Percentiles rank a stretch among this genome's conserved stretches.
Evolutionary conservation across 768 basidiomycete genomes (phyloP).

Genomic region (Dioszegia crocea): DNA sequence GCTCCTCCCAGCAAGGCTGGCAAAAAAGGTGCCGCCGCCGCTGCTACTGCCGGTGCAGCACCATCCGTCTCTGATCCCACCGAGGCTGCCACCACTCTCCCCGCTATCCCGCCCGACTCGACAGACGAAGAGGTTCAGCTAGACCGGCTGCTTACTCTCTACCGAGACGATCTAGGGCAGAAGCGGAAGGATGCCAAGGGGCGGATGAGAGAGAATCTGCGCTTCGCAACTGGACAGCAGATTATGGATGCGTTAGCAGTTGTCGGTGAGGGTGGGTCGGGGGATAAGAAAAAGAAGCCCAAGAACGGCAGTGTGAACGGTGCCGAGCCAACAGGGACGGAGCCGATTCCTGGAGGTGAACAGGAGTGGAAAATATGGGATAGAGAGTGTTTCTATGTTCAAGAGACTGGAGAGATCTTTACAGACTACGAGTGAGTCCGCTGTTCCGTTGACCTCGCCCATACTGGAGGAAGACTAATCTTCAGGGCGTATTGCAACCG

Average conservation of each 20-base stretch:
- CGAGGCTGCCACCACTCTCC: neutral
- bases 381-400: conserved; percentile 73
- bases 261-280: neutral
- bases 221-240: neutral
- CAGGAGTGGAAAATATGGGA: conserved; percentile 26
- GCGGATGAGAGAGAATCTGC: conserved; percentile 12
- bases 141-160: conserved; percentile 38
- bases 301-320: conserved; percentile 12
- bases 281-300: neutral
- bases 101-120: conserved; percentile 43
- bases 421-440: conserved; percentile 82
- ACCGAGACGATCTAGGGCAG: conserved; percentile 24
- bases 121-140: conserved; percentile 47
- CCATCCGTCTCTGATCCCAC: neutral
- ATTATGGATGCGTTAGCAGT: neutral
- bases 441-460: neutral
- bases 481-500: conserved; percentile 74
- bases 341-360: conserved; percentile 1
- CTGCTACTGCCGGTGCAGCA: neutral
- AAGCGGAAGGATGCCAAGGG: neutral
- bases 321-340: neutral
- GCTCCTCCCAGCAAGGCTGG: neutral
- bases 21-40: neutral
- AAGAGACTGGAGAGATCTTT: conserved; percentile 95
- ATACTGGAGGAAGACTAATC: neutral